Evolutionary conservation across 768 basidiomycete genomes (phyloP), one percentile per base, ranked within the genome.

Genomic region (Calocera viscosa): DNA sequence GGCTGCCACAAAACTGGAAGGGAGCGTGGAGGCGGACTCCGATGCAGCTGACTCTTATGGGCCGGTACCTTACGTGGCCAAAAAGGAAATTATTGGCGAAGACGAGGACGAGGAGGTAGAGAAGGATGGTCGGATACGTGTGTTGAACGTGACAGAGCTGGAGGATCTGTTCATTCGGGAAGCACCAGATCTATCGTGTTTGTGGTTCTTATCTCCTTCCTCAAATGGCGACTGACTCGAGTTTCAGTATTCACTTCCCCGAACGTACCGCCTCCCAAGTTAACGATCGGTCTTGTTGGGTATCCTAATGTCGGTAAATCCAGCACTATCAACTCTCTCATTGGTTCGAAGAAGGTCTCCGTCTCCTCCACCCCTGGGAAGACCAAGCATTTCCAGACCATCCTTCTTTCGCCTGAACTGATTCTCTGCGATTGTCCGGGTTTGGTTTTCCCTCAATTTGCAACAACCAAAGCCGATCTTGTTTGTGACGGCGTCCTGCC

Each of bases 291-390:
- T 34, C 84, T 99, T 16, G 96, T 99, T 43, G 96, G 96, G 32
- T 98, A 99, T 74, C 96, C 96, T 0, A 99, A 99, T 73, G 95
- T 97, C 26, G 96, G 96, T 17, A 99, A 99, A 77, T 98, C 95
- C 0, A 94, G 92, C 68, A 94, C 96, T 3, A 94, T 99, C 73
- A 99, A 99, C 75, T 90, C 95, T 5, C 82, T 99, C 7, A 81
- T 99, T 3, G 96, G 95, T 39, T 89, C 93, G 75, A 95, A 96
- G 80, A 93, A 91, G 82, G 96, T 99, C 69, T 96, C 93, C 74
- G 96, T 99, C 30, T 98, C 95, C 2, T 87, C 95, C 0, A 99
- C 96, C 0, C 96, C 96, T 0, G 96, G 96, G 69, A 91, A 98
- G 78, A 99, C 96, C 16, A 99, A 99, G 74, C 95, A 99, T 77